Conservation (phyloP, 805 yeast genomes). For the Candida insectorum region DNA sequence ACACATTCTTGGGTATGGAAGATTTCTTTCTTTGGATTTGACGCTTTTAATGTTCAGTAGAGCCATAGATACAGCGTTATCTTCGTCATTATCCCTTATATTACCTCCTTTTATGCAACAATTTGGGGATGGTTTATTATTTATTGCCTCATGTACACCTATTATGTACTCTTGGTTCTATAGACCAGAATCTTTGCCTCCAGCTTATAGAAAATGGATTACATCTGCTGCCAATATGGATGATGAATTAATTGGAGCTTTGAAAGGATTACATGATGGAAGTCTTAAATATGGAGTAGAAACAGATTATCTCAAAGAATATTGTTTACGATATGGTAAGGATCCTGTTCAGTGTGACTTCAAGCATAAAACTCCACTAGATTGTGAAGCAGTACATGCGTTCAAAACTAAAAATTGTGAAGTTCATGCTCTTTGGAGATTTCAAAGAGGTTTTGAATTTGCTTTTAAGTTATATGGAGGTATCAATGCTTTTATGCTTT, state of each 20-base stretch:
- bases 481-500: constrained; percentile 31
- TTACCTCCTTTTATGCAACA: constrained; percentile 16
- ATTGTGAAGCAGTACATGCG: constrained; percentile 41
- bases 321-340: constrained; percentile 30
- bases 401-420: constrained; percentile 40
- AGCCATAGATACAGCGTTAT: constrained; percentile 30
- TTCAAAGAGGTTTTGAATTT: constrained; percentile 37
- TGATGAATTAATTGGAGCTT: constrained; percentile 29
- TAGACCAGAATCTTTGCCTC: constrained; percentile 39
- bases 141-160: constrained; percentile 24
- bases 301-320: constrained; percentile 25
- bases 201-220: constrained; percentile 45
- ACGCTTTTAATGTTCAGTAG: constrained; percentile 34
- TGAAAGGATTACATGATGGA: constrained; percentile 28
- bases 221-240: constrained; percentile 49
- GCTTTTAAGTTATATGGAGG: constrained; percentile 42
- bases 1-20: constrained; percentile 24
- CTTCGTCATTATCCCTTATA: constrained; percentile 21
- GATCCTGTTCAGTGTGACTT: constrained; percentile 28
- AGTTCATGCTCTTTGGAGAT: constrained; percentile 45
- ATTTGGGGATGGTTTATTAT: constrained; percentile 25
- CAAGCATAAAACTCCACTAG: constrained; percentile 25
- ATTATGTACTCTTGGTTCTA: constrained; percentile 39
- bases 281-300: constrained; percentile 34
- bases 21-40: constrained; percentile 33